Evolutionary conservation across 2,329 filamentous ascomycete genomes (phyloP).

Genomic region (Pleoardoris graminearum): DNA sequence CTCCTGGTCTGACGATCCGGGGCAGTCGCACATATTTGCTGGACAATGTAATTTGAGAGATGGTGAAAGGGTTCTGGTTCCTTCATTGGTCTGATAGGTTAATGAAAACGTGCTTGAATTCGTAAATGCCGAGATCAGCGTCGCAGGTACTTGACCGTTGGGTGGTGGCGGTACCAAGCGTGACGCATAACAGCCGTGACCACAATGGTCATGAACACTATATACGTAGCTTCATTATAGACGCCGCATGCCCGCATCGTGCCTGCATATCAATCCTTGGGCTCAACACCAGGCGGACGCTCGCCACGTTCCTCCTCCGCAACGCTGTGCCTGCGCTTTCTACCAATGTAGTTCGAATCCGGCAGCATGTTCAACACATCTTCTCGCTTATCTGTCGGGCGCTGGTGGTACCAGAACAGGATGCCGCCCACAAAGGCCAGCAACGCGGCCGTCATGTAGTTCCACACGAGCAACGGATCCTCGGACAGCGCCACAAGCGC

Average conservation of each 20-base stretch:
- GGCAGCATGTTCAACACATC: conserved; percentile 68
- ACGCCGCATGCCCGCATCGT: neutral
- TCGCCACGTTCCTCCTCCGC: conserved; percentile 17
- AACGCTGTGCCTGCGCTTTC: conserved; percentile 34
- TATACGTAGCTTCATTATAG: neutral
- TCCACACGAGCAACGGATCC: conserved; percentile 71
- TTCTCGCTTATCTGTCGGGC: conserved; percentile 67
- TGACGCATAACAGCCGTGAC: too few species aligned
- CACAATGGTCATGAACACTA: too few species aligned
- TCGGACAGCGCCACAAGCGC: conserved; percentile 64
- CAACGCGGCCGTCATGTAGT: conserved; percentile 67
- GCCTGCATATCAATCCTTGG: neutral
- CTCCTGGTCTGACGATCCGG: neutral
- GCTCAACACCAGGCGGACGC: neutral
- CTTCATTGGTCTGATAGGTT: too few species aligned
- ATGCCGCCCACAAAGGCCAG: conserved; percentile 65
- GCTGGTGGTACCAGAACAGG: conserved; percentile 70
- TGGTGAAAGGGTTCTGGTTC: too few species aligned
- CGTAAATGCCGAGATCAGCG: too few species aligned
- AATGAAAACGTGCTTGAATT: too few species aligned
- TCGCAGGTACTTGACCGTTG: too few species aligned
- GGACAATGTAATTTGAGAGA: neutral
- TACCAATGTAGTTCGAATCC: conserved; percentile 41
- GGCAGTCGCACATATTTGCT: neutral
- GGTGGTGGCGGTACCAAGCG: too few species aligned